Evolutionary conservation across 2,329 filamentous ascomycete genomes (phyloP), one percentile per base, ranked within the genome.

Genomic region (Curvularia hawaiiensis): DNA sequence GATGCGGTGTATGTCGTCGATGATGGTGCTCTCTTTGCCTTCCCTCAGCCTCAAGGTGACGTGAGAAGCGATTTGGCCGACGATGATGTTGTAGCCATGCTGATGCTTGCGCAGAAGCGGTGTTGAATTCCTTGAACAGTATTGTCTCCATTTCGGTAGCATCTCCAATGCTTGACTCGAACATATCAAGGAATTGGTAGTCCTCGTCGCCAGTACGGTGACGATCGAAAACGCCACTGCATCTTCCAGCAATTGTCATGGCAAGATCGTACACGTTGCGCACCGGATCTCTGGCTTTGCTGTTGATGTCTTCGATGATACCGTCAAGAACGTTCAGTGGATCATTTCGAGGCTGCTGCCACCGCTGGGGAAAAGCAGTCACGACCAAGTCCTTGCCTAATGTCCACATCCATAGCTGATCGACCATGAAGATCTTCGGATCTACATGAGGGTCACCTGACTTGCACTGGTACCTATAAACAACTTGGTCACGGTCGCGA

Each of bases 381-480:
- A 89, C 80, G 18, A 89, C 81, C 16, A 88, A 74, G 56, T 87
- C 85, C 69, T 78, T 78, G 11, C 83, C 76, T 1, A 89, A 67
- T 3, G 87, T 79, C 84, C 85, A 88, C 68, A 89, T 82, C 87
- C 87, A 89, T 1, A 90, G 75, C 63, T 89, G 87, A 67, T 89
- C 87, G 0, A 89, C 86, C 86, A 88, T 88, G 69, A 87, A 87
- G 3, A 88, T 82, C 59, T 87, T 87, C 1, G 80, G 79, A 54
- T 86, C 83, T 2, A 73, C 75, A 70, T 68, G 70, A 41, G 67
- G 65, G 28, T 74, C 55, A 16, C 61, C 41, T 11, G 63, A 58
- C 51, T 78, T 77, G 33, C 73, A 77, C 61, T 82, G 80, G 62
- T 88, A 88, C 11, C 86, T 80, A 66, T 84, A 88, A 0, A 89